phyloP scores from a whole-genome alignment of 164 flowering plant species.

The Kingdonia uniflora region DNA sequence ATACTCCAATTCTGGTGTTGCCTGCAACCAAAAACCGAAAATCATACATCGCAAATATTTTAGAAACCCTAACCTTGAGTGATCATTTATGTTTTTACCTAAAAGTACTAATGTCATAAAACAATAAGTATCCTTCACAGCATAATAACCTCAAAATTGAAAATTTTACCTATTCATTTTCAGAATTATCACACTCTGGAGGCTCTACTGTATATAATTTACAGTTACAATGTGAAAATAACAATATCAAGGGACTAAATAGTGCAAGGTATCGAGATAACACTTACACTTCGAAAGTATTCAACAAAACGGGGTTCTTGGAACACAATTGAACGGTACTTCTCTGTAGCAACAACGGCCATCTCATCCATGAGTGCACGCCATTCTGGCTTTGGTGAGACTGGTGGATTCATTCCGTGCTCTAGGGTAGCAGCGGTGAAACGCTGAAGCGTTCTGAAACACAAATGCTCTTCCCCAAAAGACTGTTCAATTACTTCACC shows the following conservation, averaged over 20 bases:
- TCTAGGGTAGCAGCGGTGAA: conserved; percentile 96
- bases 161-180: too few relatives aligned
- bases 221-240: too few relatives aligned
- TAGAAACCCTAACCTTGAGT: too few relatives aligned
- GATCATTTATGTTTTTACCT: too few relatives aligned
- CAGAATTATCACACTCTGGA: too few relatives aligned
- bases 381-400: conserved; percentile 96
- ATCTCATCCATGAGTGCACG: conserved; percentile 86
- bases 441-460: conserved; percentile 94
- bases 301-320: conserved; percentile 93
- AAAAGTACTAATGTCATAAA: too few relatives aligned
- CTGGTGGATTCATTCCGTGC: conserved; percentile 93
- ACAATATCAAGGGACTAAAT: too few relatives aligned
- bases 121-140: too few relatives aligned
- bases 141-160: too few relatives aligned
- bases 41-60: too few relatives aligned
- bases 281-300: conserved; percentile 93
- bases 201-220: too few relatives aligned
- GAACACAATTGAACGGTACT: conserved; percentile 86
- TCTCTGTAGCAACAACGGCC: conserved; percentile 79
- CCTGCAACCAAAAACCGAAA: conserved; percentile 43
- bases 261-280: too few relatives aligned
- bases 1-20: conserved; percentile 95
- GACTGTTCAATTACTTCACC: conserved; percentile 99
- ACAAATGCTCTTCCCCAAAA: conserved; percentile 96